A percentile compares a stretch with the other conserved stretches of the same genome.
phyloP scores from a whole-genome alignment of 495 filamentous ascomycete species.

The Aspergillus conjunctus region DNA sequence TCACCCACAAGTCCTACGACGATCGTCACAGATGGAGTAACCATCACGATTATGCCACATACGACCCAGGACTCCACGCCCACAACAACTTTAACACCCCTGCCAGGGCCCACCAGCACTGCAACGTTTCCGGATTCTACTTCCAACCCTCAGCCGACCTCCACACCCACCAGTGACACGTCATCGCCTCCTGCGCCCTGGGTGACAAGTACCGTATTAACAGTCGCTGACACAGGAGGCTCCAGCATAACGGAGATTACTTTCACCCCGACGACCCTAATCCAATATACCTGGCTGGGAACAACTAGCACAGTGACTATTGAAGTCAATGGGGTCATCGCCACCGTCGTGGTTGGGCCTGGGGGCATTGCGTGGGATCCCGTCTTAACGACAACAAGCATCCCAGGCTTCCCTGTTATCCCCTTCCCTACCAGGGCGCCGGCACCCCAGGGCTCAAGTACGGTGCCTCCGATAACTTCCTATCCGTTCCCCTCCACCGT shows the following conservation, averaged over 20 bases:
- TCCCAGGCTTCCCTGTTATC: not conserved
- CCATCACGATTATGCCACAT: not conserved
- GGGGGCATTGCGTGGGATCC: conserved; percentile 1
- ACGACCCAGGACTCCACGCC: not conserved
- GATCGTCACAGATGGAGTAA: not conserved
- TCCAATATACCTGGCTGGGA: not conserved
- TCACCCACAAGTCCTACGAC: not conserved
- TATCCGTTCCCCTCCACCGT: not conserved
- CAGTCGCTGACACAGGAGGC: not conserved
- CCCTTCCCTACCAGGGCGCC: not conserved
- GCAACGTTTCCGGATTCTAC: not conserved
- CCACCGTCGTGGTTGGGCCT: conserved; percentile 1
- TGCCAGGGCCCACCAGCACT: not conserved
- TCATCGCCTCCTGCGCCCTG: not conserved
- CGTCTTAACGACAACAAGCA: not conserved
- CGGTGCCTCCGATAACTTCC: not conserved
- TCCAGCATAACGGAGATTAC: not conserved
- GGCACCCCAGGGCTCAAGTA: not conserved
- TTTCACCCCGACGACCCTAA: not conserved
- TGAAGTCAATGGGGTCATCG: not conserved
- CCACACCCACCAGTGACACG: not conserved
- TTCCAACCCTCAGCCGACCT: not conserved
- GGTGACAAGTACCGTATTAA: not conserved
- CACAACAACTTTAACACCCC: not conserved
- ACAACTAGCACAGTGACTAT: not conserved